Evolutionary conservation across 345 rosid genomes (phyloP), one percentile per base, ranked within the genome.

Genomic region (Pistacia integerrima): DNA sequence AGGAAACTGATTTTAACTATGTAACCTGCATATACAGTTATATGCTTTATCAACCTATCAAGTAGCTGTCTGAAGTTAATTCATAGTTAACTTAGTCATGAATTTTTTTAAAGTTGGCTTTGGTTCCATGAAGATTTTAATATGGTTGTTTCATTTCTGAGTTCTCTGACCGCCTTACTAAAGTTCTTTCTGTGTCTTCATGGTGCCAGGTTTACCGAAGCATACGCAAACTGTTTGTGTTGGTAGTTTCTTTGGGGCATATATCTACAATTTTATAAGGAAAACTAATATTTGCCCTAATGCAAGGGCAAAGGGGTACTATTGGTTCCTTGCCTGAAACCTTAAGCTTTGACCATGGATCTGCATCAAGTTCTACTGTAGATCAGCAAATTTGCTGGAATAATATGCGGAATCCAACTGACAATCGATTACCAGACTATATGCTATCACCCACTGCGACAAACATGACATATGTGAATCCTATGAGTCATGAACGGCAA

Each of bases 251-350:
- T 73, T 66, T 82, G 75, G 64, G 73, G 36, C 6, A 44, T 64
- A 44, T 75, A 28, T 28, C 20, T 35, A 49, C 74, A 59, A 68
- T 64, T 64, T 81, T 61, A 13, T 57, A 13, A 55, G 80, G 70
- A 63, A 61, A 41, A 54, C 74, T 62, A n/a, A 35, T 63, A 69
- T 41, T 66, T 78, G 73, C 86, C 86, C 87, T 78, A 81, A 94
- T 94, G 98, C 98, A 91, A 85, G 90, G 98, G 86, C 92, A 90
- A 74, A 90, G 92, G 83, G 90, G 92, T 73, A 82, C 87, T 3
- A 74, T 93, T 46, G 91, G 93, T 82, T 91, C 94, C 75, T 82
- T 93, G 77, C 88, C 97, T 70, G 97, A 87, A 77, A 73, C 88
- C 36, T 78, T 94, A 82, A 88, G 87, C 82, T 87, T 90, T 75